Evolutionary conservation across 2,329 filamentous ascomycete genomes (phyloP).

Genomic region (Aspergillus proliferans): DNA sequence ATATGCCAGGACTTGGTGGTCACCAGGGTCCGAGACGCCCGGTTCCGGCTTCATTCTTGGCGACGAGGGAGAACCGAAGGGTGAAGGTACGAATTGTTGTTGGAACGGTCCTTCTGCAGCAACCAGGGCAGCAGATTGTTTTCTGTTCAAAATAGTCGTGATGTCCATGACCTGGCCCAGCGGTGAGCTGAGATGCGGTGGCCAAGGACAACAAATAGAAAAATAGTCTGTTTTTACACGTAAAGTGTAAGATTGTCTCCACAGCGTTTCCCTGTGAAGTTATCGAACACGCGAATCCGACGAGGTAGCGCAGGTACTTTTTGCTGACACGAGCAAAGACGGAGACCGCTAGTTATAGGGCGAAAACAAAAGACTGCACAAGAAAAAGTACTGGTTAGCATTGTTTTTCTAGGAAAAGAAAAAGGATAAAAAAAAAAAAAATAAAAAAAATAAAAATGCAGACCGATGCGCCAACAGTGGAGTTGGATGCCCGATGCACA

Average conservation of each 20-base stretch:
- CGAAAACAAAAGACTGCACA: not conserved
- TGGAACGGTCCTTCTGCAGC: constrained; percentile 39
- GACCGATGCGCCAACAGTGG: not conserved
- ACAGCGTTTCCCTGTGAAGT: not conserved
- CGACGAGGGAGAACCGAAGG: constrained; percentile 23
- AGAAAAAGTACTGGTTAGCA: not conserved
- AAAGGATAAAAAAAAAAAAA: too few relatives aligned
- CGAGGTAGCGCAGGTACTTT: not conserved
- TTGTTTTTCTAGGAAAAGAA: not conserved
- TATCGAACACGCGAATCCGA: not conserved
- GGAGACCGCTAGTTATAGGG: not conserved
- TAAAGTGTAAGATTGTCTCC: not conserved
- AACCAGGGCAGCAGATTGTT: constrained; percentile 40
- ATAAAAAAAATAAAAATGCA: not conserved
- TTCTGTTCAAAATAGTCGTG: constrained; percentile 47
- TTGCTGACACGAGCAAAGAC: not conserved
- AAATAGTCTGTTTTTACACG: not conserved
- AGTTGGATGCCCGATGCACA: not conserved
- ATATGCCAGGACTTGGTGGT: constrained; percentile 52
- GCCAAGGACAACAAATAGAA: constrained; percentile 22
- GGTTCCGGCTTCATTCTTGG: constrained; percentile 56
- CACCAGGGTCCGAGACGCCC: constrained; percentile 50
- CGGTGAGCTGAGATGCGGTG: constrained; percentile 23
- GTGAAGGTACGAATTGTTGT: constrained; percentile 37
- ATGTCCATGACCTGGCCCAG: constrained; percentile 45